phyloP scores from a whole-genome alignment of 495 filamentous ascomycete species.

The Poronia punctata region DNA sequence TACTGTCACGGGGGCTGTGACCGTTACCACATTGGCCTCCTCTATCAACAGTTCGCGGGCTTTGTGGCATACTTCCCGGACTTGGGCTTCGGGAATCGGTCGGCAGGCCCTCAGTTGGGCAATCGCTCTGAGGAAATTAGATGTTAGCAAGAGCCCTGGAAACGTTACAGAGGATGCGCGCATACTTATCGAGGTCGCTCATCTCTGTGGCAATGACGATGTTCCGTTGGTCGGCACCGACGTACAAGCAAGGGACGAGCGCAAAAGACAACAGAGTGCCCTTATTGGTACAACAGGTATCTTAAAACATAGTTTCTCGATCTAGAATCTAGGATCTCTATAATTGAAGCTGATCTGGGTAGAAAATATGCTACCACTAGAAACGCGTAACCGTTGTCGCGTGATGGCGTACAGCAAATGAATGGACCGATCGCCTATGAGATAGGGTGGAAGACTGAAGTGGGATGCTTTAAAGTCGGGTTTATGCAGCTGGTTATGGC shows the following conservation, averaged over 20 bases:
- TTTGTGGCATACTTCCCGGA: slow-evolving; percentile 96
- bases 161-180: neutral
- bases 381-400: too few relatives aligned
- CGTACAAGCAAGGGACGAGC: slow-evolving; percentile 2
- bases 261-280: neutral
- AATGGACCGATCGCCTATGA: too few relatives aligned
- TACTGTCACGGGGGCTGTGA: slow-evolving; percentile 91
- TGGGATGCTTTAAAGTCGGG: too few relatives aligned
- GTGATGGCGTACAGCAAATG: too few relatives aligned
- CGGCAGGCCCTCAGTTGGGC: slow-evolving; percentile 89
- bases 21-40: slow-evolving; percentile 94
- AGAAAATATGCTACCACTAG: too few relatives aligned
- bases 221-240: neutral
- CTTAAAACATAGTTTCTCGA: too few relatives aligned
- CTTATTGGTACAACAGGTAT: too few relatives aligned
- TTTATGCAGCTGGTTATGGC: too few relatives aligned
- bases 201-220: slow-evolving; percentile 40
- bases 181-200: slow-evolving; percentile 83
- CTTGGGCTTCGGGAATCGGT: slow-evolving; percentile 90
- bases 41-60: slow-evolving; percentile 94
- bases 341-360: too few relatives aligned
- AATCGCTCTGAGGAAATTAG: slow-evolving; percentile 60
- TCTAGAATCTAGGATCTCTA: too few relatives aligned
- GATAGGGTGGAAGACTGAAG: too few relatives aligned
- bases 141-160: slow-evolving; percentile 7